Evolutionary conservation across 2,329 filamentous ascomycete species (phyloP).

Genomic region (Clonostachys byssicola): DNA sequence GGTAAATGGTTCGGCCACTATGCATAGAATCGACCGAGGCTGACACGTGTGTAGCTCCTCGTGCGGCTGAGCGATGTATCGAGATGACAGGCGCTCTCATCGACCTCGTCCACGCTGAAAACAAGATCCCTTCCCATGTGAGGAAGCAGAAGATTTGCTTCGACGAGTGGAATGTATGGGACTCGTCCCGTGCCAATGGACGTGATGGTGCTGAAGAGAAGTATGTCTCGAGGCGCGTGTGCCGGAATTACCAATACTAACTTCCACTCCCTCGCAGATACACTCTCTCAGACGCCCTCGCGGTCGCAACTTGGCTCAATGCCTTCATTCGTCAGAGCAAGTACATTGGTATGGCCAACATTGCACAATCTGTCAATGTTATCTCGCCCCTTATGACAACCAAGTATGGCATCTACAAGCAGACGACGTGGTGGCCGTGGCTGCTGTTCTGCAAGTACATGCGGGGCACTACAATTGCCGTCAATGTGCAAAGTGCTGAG

Average conservation of each 20-base stretch:
- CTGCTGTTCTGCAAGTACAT: conserved; percentile 61
- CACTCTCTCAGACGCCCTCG: conserved; percentile 70
- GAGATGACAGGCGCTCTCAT: conserved; percentile 65
- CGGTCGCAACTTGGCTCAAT: conserved; percentile 73
- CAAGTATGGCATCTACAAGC: conserved; percentile 57
- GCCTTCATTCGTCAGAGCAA: conserved; percentile 70
- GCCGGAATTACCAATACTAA: too few relatives aligned
- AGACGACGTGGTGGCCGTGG: conserved; percentile 73
- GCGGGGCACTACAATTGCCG: conserved; percentile 65
- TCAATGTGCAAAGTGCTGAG: conserved; percentile 58
- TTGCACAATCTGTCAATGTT: conserved; percentile 75
- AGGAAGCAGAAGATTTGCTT: conserved; percentile 70
- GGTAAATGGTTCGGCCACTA: conserved; percentile 3
- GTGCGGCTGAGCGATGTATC: conserved; percentile 72
- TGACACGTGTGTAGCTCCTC: conserved; percentile 40
- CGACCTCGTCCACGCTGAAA: conserved; percentile 69
- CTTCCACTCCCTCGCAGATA: conserved; percentile 31
- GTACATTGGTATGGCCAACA: conserved; percentile 73
- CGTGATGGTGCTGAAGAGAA: conserved; percentile 69
- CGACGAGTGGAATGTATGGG: conserved; percentile 85
- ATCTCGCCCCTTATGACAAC: conserved; percentile 74
- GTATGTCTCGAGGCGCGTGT: conserved; percentile 2
- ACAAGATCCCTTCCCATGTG: conserved; percentile 53
- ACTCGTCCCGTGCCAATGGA: conserved; percentile 65
- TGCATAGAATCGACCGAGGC: not conserved